Conservation (phyloP, 2,329 filamentous ascomycete species). For the Aureobasidium sp. region DNA sequence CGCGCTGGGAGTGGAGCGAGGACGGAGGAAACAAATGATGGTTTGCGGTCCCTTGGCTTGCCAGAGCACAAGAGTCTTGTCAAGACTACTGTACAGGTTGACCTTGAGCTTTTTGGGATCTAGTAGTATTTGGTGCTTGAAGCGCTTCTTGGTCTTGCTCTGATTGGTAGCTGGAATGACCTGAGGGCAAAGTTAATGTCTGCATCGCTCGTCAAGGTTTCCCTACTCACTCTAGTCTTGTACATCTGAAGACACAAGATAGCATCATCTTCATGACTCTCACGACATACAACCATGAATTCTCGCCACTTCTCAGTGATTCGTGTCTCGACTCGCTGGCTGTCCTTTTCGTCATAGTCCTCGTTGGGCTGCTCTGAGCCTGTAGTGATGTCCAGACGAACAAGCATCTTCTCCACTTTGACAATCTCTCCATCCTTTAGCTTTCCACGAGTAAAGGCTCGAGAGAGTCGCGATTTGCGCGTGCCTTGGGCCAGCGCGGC, state of each 20-base stretch:
- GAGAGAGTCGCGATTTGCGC: constrained; percentile 23
- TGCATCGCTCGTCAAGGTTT: background rate
- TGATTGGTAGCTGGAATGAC: constrained; percentile 49
- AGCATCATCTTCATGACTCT: constrained; percentile 44
- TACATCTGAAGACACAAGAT: constrained; percentile 52
- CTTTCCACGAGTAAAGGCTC: constrained; percentile 31
- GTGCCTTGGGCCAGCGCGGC: constrained; percentile 32
- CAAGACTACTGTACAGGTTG: constrained; percentile 56
- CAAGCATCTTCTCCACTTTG: constrained; percentile 61
- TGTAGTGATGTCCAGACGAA: constrained; percentile 46
- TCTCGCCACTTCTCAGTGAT: constrained; percentile 57
- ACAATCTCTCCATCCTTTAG: constrained; percentile 51
- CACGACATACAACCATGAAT: constrained; percentile 53
- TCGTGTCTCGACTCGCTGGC: constrained; percentile 48
- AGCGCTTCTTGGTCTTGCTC: constrained; percentile 46
- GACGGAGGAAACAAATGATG: constrained; percentile 53
- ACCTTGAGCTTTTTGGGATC: constrained; percentile 45
- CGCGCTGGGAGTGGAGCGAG: constrained; percentile 51
- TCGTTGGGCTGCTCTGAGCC: constrained; percentile 42
- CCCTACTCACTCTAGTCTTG: constrained; percentile 34
- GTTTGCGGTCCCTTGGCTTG: constrained; percentile 45
- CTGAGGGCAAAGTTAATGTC: constrained; percentile 1
- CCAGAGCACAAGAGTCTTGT: constrained; percentile 60
- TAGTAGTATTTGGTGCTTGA: constrained; percentile 49
- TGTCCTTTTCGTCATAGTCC: constrained; percentile 56